These are phyloP conservation scores for Hibiscus trionum DNA, from an alignment of 345 rosid genomes.

Conservation along the genomic window DNA sequence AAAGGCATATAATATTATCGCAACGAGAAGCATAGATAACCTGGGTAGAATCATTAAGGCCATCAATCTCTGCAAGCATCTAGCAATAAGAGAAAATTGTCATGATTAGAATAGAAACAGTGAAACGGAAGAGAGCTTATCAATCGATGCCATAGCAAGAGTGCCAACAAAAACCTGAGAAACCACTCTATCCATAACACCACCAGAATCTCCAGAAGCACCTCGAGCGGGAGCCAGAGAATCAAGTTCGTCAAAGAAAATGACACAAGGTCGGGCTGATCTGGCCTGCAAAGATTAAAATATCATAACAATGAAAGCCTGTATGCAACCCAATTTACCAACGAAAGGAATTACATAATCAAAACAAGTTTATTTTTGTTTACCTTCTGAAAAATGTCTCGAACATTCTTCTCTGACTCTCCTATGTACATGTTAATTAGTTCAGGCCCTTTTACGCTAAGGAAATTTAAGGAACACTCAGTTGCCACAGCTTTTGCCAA, in stretches of 20 bases:
- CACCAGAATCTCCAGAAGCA: slow-evolving; percentile 97
- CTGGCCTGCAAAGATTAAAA: slow-evolving; percentile 60
- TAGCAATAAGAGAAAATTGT: slow-evolving; percentile 18
- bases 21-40: slow-evolving; percentile 20
- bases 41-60: slow-evolving; percentile 80
- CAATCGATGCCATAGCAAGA: neutral
- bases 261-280: slow-evolving; percentile 91
- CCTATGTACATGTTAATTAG: slow-evolving; percentile 99
- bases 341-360: neutral
- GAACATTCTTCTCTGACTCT: slow-evolving; percentile 93
- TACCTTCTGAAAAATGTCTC: slow-evolving; percentile 95
- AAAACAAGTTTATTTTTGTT: neutral
- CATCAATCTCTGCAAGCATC: slow-evolving; percentile 99
- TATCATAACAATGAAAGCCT: neutral
- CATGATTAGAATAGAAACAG: neutral
- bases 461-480: slow-evolving; percentile 90
- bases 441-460: slow-evolving; percentile 97
- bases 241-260: slow-evolving; percentile 96
- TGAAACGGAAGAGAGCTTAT: neutral
- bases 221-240: slow-evolving; percentile 99
- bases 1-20: neutral
- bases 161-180: slow-evolving; percentile 54
- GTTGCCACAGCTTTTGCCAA: slow-evolving; percentile 99
- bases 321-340: neutral
- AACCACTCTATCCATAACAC: slow-evolving; percentile 98